Base-by-base conservation (phyloP, 768 basidiomycete genomes). In the Pholiota conissans region DNA sequence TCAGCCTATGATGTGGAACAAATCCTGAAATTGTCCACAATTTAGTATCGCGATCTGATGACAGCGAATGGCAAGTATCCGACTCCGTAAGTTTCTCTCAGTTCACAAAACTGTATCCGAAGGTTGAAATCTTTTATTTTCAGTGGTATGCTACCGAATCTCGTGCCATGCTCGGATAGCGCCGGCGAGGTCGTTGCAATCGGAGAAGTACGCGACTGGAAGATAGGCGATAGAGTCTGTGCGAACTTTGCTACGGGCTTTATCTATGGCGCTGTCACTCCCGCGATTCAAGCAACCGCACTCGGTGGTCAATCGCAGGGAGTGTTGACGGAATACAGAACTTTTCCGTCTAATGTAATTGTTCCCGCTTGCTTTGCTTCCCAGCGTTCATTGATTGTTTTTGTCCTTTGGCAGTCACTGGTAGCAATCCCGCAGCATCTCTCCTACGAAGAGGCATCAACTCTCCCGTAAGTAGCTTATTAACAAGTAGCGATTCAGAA, bases 371-470 rank as follows among this genome's bases (percentile, higher is more conserved):
- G n/a, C n/a, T n/a, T n/a, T n/a, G 52, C n/a, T 40, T 5, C 24
- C 16, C 8, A 3, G 4, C 26, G 7, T 9, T 45, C 20, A 26
- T 13, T 2, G 27, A 10, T 13, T 32, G 3, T 20, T 28, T 7
- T 5, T 22, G 20, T n/a, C n/a, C n/a, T 13, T 32, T 32, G 7
- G 30, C 50, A 84, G 81, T 76, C 78, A 0, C 71, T 88, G 35
- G 77, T 88, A 20, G 63, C 67, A 37, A 74, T 87, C 61, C 84
- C 89, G 0, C 68, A 77, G n/a, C 80, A 86, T 65, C 74, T 89
- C 20, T 79, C 78, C 2, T 86, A 82, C 61, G 82, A 84, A 59
- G 84, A 90, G 65, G 88, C 81, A 0, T 83, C 87, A 0, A 85
- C 85, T 22, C 71, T 90, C 5, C 83, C 86, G 74, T 86, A 63